A percentile compares a stretch with the other conserved stretches of the same genome.
phyloP scores from a whole-genome alignment of 2,329 filamentous ascomycete species.

The Alternaria incomplexa region DNA sequence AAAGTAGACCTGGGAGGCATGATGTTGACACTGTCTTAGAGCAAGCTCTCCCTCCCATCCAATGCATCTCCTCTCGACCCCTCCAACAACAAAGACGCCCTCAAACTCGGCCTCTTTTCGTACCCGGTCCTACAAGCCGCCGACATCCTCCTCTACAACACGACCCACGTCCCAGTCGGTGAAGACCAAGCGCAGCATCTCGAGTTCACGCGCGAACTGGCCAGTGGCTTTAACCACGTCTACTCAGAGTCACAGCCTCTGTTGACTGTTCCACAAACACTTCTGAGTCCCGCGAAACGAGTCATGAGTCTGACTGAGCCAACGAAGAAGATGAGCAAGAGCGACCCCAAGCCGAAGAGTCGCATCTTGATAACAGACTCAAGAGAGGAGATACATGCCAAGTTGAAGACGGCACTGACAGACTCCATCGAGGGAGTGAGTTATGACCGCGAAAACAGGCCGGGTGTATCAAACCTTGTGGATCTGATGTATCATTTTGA shows the following conservation, averaged over 20 bases:
- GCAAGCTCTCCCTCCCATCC: slow-evolving; percentile 71
- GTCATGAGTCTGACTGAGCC: slow-evolving; percentile 90
- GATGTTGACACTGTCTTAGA: slow-evolving; percentile 41
- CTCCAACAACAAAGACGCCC: slow-evolving; percentile 58
- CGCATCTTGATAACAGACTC: slow-evolving; percentile 83
- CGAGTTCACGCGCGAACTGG: slow-evolving; percentile 88
- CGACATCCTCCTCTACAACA: slow-evolving; percentile 83
- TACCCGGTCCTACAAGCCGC: slow-evolving; percentile 96
- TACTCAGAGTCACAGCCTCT: slow-evolving; percentile 57
- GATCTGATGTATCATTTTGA: slow-evolving; percentile 78
- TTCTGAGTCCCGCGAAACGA: slow-evolving; percentile 69
- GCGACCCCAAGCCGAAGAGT: slow-evolving; percentile 71
- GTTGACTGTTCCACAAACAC: slow-evolving; percentile 34
- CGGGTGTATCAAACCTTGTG: slow-evolving; percentile 87
- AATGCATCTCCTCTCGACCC: slow-evolving; percentile 63
- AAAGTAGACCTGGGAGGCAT: neutral
- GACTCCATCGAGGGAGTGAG: slow-evolving; percentile 72
- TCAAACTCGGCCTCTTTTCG: slow-evolving; percentile 91
- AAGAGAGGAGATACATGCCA: slow-evolving; percentile 66
- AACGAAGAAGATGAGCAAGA: slow-evolving; percentile 92
- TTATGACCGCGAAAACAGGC: slow-evolving; percentile 73
- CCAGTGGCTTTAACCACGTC: slow-evolving; percentile 83
- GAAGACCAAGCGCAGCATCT: slow-evolving; percentile 94
- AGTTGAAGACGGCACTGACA: slow-evolving; percentile 76
- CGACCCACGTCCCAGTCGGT: slow-evolving; percentile 96